A percentile compares a stretch with the other conserved stretches of the same genome.
Evolutionary conservation across 164 flowering plant genomes (phyloP).

Genomic region (Malania oleifera): DNA sequence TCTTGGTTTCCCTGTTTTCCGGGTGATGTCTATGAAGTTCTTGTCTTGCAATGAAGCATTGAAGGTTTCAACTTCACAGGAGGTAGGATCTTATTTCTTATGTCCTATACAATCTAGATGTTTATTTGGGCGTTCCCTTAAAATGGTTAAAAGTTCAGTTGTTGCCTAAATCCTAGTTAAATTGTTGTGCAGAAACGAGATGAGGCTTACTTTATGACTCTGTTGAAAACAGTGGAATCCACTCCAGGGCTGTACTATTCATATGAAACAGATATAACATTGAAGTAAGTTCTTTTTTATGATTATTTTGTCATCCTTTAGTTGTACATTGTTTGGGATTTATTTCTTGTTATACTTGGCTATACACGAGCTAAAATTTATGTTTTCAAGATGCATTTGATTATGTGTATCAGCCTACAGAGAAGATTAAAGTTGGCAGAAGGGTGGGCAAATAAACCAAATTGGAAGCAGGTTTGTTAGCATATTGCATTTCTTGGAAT

Average conservation of each 20-base stretch:
- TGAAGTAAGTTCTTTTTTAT: constrained; percentile 37
- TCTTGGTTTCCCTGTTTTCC: constrained; percentile 74
- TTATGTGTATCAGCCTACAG: constrained; percentile 61
- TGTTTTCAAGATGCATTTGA: constrained; percentile 16
- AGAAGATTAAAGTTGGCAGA: constrained; percentile 64
- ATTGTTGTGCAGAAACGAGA: constrained; percentile 66
- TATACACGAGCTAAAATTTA: constrained; percentile 7
- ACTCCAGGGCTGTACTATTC: constrained; percentile 95
- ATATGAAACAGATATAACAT: constrained; percentile 79
- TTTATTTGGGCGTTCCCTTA: not conserved
- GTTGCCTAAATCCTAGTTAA: not conserved
- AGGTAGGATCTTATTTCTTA: constrained; percentile 39
- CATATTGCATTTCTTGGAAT: not conserved
- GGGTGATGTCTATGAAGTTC: constrained; percentile 72
- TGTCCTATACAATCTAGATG: not conserved
- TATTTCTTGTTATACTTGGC: not conserved
- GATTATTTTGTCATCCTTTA: no score
- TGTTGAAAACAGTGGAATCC: constrained; percentile 75
- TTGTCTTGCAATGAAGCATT: constrained; percentile 68
- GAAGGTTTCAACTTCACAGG: constrained; percentile 55
- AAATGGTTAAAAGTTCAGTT: not conserved
- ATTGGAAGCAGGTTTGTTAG: constrained; percentile 86
- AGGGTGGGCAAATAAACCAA: constrained; percentile 69
- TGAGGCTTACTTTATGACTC: constrained; percentile 80
- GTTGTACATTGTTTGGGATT: not conserved